phyloP scores from a whole-genome alignment of 2,329 filamentous ascomycete genomes.

The Trichophyton mentagrophytes region DNA sequence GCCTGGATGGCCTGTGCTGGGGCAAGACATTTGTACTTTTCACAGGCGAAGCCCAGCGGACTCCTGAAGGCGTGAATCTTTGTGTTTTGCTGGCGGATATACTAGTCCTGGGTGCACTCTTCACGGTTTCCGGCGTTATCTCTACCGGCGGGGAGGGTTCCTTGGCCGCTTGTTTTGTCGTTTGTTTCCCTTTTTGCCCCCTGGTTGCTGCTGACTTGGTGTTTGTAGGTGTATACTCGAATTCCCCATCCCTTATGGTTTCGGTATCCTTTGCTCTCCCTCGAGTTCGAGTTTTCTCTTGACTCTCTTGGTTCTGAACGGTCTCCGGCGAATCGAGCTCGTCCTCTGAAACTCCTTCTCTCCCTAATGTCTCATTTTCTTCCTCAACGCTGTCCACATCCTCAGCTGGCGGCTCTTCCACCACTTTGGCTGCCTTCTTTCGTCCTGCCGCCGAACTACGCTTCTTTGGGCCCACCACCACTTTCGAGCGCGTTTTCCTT shows the following conservation, averaged over 20 bases:
- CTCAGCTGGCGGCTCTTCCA: background rate
- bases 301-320: conserved; percentile 15
- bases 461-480: conserved; percentile 15
- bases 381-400: conserved; percentile 4
- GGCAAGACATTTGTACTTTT: background rate
- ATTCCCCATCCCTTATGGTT: conserved; percentile 28
- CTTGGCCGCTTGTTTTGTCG: background rate
- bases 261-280: conserved; percentile 15
- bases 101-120: background rate
- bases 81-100: background rate
- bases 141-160: background rate
- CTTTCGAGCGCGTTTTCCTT: conserved; percentile 19
- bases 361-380: conserved; percentile 23
- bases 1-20: background rate
- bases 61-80: background rate
- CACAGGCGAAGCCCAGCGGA: background rate
- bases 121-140: background rate
- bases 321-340: conserved; percentile 19
- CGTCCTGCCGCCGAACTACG: conserved; percentile 19
- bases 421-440: conserved; percentile 15
- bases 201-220: conserved; percentile 15
- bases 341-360: conserved; percentile 22
- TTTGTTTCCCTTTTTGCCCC: conserved; percentile 11
- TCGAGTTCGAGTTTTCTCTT: conserved; percentile 16
- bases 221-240: conserved; percentile 29